Conservation (phyloP, 805 yeast genomes). For the Scheffersomyces amazonensis region DNA sequence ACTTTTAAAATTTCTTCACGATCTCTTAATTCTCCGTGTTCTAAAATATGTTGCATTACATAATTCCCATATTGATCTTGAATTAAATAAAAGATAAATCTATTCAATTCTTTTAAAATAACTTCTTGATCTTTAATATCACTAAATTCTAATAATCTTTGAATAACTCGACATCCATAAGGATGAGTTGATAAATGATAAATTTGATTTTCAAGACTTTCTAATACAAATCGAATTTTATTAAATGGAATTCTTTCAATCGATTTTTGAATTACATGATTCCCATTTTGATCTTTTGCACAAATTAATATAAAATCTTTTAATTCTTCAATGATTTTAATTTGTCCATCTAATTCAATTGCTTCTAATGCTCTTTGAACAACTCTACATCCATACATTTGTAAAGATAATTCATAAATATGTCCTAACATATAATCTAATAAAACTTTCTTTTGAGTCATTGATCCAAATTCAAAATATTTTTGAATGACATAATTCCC, state of each 20-base stretch:
- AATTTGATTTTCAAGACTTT: slow-evolving; percentile 65
- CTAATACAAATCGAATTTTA: slow-evolving; percentile 66
- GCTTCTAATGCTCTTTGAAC: slow-evolving; percentile 90
- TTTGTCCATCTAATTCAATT: slow-evolving; percentile 61
- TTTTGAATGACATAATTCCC: slow-evolving; percentile 97
- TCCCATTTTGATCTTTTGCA: slow-evolving; percentile 91
- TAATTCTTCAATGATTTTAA: slow-evolving; percentile 67
- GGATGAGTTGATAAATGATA: slow-evolving; percentile 92
- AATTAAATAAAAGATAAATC: slow-evolving; percentile 69
- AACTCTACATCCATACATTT: slow-evolving; percentile 98
- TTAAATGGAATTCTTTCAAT: slow-evolving; percentile 81
- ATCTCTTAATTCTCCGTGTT: slow-evolving; percentile 67
- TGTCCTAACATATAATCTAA: slow-evolving; percentile 72
- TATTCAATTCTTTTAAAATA: slow-evolving; percentile 69
- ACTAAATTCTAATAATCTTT: slow-evolving; percentile 83
- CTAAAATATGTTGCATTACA: slow-evolving; percentile 93
- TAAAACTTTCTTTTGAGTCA: slow-evolving; percentile 64
- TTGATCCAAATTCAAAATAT: slow-evolving; percentile 79
- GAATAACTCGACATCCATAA: slow-evolving; percentile 96
- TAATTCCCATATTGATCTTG: slow-evolving; percentile 98
- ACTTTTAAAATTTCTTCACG: slow-evolving; percentile 60
- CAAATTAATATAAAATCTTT: slow-evolving; percentile 57
- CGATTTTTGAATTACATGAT: slow-evolving; percentile 94
- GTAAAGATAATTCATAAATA: slow-evolving; percentile 73
- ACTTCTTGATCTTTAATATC: slow-evolving; percentile 58